Base-by-base conservation (phyloP, 768 basidiomycete species). In the Russula lepida region DNA sequence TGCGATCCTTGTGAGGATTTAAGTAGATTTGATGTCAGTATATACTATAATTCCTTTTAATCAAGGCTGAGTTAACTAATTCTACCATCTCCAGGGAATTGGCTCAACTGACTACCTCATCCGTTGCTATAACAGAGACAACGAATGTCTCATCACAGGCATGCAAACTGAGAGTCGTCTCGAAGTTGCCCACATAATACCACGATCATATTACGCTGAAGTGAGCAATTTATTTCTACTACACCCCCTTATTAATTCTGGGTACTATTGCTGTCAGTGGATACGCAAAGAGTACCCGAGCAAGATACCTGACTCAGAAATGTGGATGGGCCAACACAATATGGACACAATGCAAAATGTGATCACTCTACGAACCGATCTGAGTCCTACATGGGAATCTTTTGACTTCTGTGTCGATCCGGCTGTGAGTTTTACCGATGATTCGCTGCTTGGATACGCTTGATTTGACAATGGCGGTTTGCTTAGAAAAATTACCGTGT, bases 161-260 rank as follows among this genome's bases (percentile, higher is more conserved):
- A 21, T 48, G 21, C 49, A 41, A 21, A 17, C 56, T 1, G 30
- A 41, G n/a, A 32, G 57, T 43, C 41, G 49, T 15, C 57, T 51
- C 12, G 4, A 37, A 52, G 49, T 43, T 33, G 48, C 49, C 9
- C 57, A 58, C 30, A 58, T 51, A 51, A 51, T 58, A 51, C 49
- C 49, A 1, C 50, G 39, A 41, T 15, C 1, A 32, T 39, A 58
- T 33, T 37, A 58, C 7, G 13, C 6, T 11, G 56, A 58, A 9
- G 56, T 50, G 28, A 49, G 48, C 17, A 1, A 27, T 9, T 6
- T 23, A 21, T 52, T n/a, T 25, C 47, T 48, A 6, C 3, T 13
- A n/a, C 2, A 15, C 2, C 12, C n/a, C 23, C n/a, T n/a, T 19
- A 17, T 43, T n/a, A n/a, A 17, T 41, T n/a, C 17, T 41, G 8